Evolutionary conservation across 2,329 filamentous ascomycete species (phyloP).

Genomic region (Plectosphaerella plurivora): DNA sequence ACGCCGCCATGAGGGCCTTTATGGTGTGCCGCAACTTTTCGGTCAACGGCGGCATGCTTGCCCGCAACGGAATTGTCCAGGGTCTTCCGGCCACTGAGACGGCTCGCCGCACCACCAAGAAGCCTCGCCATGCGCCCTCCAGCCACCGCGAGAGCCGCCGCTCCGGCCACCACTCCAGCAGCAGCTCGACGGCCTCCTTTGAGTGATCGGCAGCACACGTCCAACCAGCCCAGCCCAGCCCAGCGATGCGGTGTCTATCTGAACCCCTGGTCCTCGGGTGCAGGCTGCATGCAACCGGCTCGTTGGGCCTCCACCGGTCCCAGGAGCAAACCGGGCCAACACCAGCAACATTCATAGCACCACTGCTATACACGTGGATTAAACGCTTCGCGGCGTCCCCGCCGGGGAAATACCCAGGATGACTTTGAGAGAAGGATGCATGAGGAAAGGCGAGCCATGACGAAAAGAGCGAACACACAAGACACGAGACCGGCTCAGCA

Average conservation of each 20-base stretch:
- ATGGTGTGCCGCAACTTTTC: slow-evolving; percentile 98
- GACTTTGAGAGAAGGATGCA: background rate
- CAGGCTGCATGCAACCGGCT: no score
- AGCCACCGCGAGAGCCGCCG: slow-evolving; percentile 41
- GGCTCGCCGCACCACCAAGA: slow-evolving; percentile 44
- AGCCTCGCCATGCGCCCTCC: slow-evolving; percentile 45
- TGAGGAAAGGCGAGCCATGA: background rate
- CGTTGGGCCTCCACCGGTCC: background rate
- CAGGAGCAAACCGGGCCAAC: background rate
- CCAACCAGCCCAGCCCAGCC: background rate
- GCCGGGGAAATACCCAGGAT: background rate
- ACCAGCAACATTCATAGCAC: background rate
- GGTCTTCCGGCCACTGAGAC: slow-evolving; percentile 55
- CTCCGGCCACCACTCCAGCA: slow-evolving; percentile 57
- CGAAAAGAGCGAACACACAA: background rate
- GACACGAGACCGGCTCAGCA: background rate
- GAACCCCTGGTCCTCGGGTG: no score
- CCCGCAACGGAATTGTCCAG: slow-evolving; percentile 64
- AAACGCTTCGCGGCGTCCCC: background rate
- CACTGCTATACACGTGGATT: background rate
- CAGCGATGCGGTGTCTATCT: no score
- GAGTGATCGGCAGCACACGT: slow-evolving; percentile 32
- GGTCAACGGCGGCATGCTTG: slow-evolving; percentile 89
- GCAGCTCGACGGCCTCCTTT: slow-evolving; percentile 57
- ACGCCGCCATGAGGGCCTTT: slow-evolving; percentile 91